Base-by-base conservation (phyloP, 108 stramenopile species). In the Discostella pseudostelligera region DNA sequence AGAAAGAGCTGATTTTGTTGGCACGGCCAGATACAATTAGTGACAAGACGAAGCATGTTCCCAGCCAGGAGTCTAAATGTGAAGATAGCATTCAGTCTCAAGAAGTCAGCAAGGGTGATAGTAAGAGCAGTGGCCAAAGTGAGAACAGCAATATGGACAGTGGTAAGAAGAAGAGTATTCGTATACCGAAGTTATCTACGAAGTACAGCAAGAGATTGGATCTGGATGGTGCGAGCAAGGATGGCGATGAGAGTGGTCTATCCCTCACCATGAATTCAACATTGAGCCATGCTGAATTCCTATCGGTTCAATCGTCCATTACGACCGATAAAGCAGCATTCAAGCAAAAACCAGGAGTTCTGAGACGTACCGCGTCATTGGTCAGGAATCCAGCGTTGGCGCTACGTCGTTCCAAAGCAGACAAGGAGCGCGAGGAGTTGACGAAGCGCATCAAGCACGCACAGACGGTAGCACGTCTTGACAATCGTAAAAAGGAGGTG, bases 291-390 rank as follows among this genome's bases (percentile, higher is more conserved):
- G 56, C 56, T 17, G 65, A 78, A 37, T 55, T 48, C 6, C 40
- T 65, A 6, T 70, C 69, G 14, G 76, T 78, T 20, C 47, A 70
- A 67, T 70, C 76, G 21, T 70, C 76, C 7, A 35, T 78, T 9
- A 70, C 69, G 1, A 50, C 56, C 39, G 76, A 78, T 19, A 43
- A 66, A 17, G 36, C 19, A 16, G 40, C 68, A 10, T 56, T 57
- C 36, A 36, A 14, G 3, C 29, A 46, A 17, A 39, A 32, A 6
- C 28, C 24, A 36, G 59, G 28, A 26, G 12, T 78, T 36, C n/a
- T 70, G 12, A 66, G 66, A 32, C 63, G 65, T 21, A 69, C 67
- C 10, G 56, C 45, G 0, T 78, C 69, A 36, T 36, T 66, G 25
- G 60, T 66, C 29, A 62, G 56, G 10, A 59, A 69, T 45, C 68